Base-by-base conservation (phyloP, 2,329 filamentous ascomycete species). In the Aspergillus texensis region DNA sequence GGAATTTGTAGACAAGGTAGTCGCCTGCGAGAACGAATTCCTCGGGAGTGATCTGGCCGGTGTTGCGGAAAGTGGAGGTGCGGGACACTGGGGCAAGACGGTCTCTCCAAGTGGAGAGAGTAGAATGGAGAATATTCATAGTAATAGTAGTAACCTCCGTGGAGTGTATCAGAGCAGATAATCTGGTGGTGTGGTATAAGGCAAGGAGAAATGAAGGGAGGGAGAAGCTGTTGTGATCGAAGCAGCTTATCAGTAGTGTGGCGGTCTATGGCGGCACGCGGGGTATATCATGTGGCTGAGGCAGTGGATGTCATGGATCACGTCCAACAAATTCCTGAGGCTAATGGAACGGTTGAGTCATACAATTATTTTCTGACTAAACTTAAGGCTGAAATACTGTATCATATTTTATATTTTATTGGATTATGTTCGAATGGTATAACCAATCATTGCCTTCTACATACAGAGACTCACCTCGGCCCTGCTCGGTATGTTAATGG, bases 1-100 rank as follows among this genome's bases (percentile, higher is more conserved):
- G 95, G 81, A 99, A 99, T 83, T 97, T 98, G 88, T 96, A 97
- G 74, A 97, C 94, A 43, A 99, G 89, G 78, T 98, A 99, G 82
- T 99, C 95, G 72, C 95, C 95, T 4, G 95, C 95, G 4, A 91
- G 90, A 57, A 97, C 85, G 79, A 99, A 99, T 84, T 99, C 95
- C 75, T 97, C 94, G 21, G 94, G 94, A 0, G 94, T 98, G 80
- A 99, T 95, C 82, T 98, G 92, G 69, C 95, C 95, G 5, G 94
- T 97, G 72, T 88, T 86, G 72, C 94, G 92, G 81, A 99, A 99
- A 68, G 92, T 98, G 4, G 94, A 98, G 58, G 89, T 96, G 78
- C 96, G 90, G 64, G 88, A 89, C 73, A 97, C 90, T 46, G 94
- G 94, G 14, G 94, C 93, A 80, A 96, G 94, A 72, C 90, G 90